phyloP scores from a whole-genome alignment of 2,329 filamentous ascomycete genomes.

The Scortechinia acanthostroma region DNA sequence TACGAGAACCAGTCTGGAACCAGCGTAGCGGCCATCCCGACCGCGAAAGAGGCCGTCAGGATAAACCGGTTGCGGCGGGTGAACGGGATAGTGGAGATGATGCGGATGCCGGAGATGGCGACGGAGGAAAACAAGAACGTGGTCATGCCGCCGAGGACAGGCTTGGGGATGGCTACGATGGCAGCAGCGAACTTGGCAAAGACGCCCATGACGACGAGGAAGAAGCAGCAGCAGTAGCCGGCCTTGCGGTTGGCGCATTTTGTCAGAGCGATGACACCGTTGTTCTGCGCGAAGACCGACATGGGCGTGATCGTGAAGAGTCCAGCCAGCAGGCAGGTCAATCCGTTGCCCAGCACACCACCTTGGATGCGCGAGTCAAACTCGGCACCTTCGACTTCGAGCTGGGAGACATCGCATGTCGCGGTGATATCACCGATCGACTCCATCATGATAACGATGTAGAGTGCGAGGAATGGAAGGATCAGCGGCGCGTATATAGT shows the following conservation, averaged over 20 bases:
- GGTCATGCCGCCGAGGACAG: constrained; percentile 66
- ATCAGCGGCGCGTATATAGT: constrained; percentile 68
- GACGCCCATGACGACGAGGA: constrained; percentile 73
- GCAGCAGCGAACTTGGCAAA: constrained; percentile 79
- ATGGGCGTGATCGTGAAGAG: constrained; percentile 76
- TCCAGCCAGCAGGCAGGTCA: constrained; percentile 69
- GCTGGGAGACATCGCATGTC: constrained; percentile 71
- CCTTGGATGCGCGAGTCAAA: constrained; percentile 77
- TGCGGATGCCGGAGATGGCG: constrained; percentile 70
- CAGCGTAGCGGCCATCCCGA: constrained; percentile 67
- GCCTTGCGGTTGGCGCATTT: constrained; percentile 75
- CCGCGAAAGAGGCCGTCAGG: constrained; percentile 65
- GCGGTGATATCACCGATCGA: constrained; percentile 76
- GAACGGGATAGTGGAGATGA: constrained; percentile 66
- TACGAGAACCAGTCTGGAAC: constrained; percentile 61
- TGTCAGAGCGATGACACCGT: constrained; percentile 76
- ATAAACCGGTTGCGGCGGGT: constrained; percentile 78
- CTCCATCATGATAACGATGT: constrained; percentile 71
- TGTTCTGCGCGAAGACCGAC: constrained; percentile 77
- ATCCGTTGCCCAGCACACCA: constrained; percentile 69
- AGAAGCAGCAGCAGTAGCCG: constrained; percentile 71
- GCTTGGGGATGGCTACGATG: constrained; percentile 66
- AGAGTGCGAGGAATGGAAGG: constrained; percentile 62
- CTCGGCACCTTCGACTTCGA: constrained; percentile 64
- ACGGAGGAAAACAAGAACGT: constrained; percentile 76